These are phyloP conservation scores for Termitomyces bulborhizus DNA, from an alignment of 768 basidiomycete species.

Conservation along the genomic window DNA sequence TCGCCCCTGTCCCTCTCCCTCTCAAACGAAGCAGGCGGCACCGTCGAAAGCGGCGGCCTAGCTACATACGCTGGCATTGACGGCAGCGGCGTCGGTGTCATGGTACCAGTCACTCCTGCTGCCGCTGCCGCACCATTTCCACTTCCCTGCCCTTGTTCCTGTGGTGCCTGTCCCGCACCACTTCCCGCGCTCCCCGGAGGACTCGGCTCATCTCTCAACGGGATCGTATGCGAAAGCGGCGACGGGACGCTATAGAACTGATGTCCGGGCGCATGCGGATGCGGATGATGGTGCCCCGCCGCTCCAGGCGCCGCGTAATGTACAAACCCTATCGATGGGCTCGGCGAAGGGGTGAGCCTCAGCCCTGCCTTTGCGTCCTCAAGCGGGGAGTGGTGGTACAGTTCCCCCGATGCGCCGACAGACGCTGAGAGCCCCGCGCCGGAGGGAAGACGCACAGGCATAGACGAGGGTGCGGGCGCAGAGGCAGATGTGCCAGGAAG, in stretches of 20 bases:
- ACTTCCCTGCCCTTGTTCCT: too few relatives aligned
- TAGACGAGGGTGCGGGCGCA: slow-evolving; percentile 3
- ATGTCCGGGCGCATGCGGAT: slow-evolving; percentile 13
- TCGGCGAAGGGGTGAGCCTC: slow-evolving; percentile 51
- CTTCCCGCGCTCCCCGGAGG: not conserved
- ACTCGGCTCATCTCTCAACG: slow-evolving; percentile 18
- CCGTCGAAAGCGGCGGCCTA: slow-evolving; percentile 32
- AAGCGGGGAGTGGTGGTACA: slow-evolving; percentile 35
- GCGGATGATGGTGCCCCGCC: slow-evolving; percentile 26
- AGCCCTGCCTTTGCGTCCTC: slow-evolving; percentile 27
- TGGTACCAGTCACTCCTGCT: slow-evolving; percentile 13
- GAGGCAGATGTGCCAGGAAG: slow-evolving; percentile 30
- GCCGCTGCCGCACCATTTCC: not conserved
- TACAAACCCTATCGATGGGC: slow-evolving; percentile 58
- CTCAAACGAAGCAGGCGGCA: slow-evolving; percentile 45
- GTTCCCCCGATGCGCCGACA: slow-evolving; percentile 50
- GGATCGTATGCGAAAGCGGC: slow-evolving; percentile 37
- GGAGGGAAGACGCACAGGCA: slow-evolving; percentile 40
- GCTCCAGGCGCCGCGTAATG: slow-evolving; percentile 43
- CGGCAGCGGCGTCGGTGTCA: too few relatives aligned
- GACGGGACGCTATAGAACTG: slow-evolving; percentile 47
- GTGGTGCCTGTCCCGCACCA: too few relatives aligned
- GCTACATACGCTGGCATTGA: slow-evolving; percentile 18
- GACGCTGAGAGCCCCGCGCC: slow-evolving; percentile 22
- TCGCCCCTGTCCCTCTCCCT: slow-evolving; percentile 37